Evolutionary conservation across 768 basidiomycete genomes (phyloP).

Genomic region (Trametes cinnabarina): DNA sequence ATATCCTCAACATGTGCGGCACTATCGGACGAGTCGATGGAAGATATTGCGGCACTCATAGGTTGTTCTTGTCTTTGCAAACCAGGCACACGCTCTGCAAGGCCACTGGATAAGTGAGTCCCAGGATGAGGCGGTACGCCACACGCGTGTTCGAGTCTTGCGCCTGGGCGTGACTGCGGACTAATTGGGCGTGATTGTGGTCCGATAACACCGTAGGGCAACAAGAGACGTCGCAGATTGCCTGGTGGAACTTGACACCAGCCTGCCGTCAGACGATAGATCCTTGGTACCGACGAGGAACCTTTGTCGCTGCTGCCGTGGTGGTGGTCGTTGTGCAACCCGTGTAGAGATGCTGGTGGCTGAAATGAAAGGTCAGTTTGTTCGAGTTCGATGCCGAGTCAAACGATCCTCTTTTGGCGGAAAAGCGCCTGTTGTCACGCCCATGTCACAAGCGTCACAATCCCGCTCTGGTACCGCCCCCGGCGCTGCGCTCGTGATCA

Average conservation of each 20-base stretch:
- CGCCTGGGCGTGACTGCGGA: slow-evolving; percentile 7
- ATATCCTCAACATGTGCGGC: neutral
- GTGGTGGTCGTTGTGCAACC: slow-evolving; percentile 7
- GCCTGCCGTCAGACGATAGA: neutral
- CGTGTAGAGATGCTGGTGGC: slow-evolving; percentile 10
- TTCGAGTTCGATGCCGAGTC: slow-evolving; percentile 6
- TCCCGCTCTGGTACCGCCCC: neutral
- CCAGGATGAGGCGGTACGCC: neutral
- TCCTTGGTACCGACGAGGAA: neutral
- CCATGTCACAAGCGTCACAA: neutral
- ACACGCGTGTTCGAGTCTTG: neutral
- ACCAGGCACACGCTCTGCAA: slow-evolving; percentile 5
- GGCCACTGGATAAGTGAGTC: neutral
- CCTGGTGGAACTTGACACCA: neutral
- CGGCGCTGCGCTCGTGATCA: neutral
- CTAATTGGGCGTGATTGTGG: slow-evolving; percentile 8
- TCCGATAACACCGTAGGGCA: slow-evolving; percentile 1
- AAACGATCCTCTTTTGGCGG: slow-evolving; percentile 2
- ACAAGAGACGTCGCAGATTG: neutral
- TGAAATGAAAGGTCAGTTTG: slow-evolving; percentile 4
- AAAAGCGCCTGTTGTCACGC: neutral
- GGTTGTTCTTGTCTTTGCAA: neutral
- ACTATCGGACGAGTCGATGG: neutral
- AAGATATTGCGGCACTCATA: slow-evolving; percentile 13
- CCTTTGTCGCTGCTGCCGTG: neutral